Evolutionary conservation across 2,329 filamentous ascomycete species (phyloP), one percentile per base, ranked within the genome.

Genomic region (Aspergillus terreus): DNA sequence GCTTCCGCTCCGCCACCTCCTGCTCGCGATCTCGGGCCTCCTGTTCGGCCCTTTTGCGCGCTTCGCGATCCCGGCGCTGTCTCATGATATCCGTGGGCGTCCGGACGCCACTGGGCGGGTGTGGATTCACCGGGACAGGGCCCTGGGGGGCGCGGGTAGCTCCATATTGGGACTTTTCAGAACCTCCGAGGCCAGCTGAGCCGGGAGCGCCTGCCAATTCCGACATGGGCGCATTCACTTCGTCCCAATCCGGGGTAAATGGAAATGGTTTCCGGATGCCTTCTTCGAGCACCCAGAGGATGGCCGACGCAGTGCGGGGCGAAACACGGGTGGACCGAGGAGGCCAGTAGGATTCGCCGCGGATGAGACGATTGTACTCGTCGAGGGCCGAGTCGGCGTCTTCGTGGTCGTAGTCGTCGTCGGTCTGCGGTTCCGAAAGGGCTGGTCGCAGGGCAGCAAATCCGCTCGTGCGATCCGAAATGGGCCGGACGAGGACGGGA

Each of bases 21-120:
- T 76, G 74, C 61, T 82, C 80, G 60, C 80, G 71, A 66, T 75
- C 73, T 68, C 71, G 73, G 59, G 84, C 81, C 64, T 88, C 85
- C 41, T 81, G 80, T 65, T 89, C 85, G 42, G 85, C 85, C 60
- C 82, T 80, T 56, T 83, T 81, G 52, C 86, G 78, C 23, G 86
- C 83, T 70, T 95, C 90, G 56, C 92, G 82, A 58, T 88, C 88
- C 50, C 82, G 81, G 51, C 92, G 85, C 68, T 92, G 86, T 71
- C 89, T 85, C 92, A 96, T 95, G 63, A 97, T 92, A 74, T 92
- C 88, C 58, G 88, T 85, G 14, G 92, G 92, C 33, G 91, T 92
- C 60, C 87, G 83, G 54, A 96, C 88, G 23, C 87, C 85, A 53
- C 71, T 76, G 56, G 72, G 71, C 52, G 73, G 71, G 53, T 70